These are phyloP conservation scores for Gonium pectorale DNA, from an alignment of 139 green algal species.

Conservation along the genomic window DNA sequence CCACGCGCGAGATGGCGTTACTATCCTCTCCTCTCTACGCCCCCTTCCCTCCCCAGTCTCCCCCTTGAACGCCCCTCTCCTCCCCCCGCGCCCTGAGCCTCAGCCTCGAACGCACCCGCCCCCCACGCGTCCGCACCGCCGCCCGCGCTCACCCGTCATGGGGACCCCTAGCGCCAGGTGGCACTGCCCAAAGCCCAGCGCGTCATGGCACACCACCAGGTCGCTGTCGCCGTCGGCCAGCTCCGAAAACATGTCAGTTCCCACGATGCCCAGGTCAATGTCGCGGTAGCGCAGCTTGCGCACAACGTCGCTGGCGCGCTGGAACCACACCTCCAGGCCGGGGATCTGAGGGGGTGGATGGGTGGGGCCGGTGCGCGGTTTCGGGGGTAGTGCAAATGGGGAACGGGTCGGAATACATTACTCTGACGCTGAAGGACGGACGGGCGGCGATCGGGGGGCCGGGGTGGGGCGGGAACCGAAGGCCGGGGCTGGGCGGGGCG, in stretches of 20 bases:
- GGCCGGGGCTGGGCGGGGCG: too few relatives aligned
- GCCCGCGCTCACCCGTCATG: constrained; percentile 54
- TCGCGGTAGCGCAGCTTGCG: constrained; percentile 92
- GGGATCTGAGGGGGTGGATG: constrained; percentile 82
- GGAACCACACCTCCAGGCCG: constrained; percentile 98
- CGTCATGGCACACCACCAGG: constrained; percentile 89
- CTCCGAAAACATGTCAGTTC: constrained; percentile 96
- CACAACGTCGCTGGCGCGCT: constrained; percentile 95
- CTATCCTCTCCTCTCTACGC: background rate
- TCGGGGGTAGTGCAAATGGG: too few relatives aligned
- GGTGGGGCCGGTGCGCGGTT: too few relatives aligned
- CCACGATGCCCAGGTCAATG: constrained; percentile 98
- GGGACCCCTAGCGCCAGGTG: constrained; percentile 95
- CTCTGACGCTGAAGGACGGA: too few relatives aligned
- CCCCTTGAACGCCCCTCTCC: background rate
- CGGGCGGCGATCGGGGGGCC: too few relatives aligned
- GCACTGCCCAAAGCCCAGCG: constrained; percentile 94
- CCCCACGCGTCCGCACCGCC: background rate
- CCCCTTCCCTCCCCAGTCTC: background rate
- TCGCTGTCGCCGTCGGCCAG: constrained; percentile 78
- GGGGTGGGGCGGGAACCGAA: too few relatives aligned
- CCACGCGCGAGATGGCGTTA: background rate
- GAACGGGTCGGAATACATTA: too few relatives aligned
- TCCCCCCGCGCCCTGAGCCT: background rate
- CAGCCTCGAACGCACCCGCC: background rate